Base-by-base conservation (phyloP, 176 grass and related monocot genomes). In the Eragrostis curvula region DNA sequence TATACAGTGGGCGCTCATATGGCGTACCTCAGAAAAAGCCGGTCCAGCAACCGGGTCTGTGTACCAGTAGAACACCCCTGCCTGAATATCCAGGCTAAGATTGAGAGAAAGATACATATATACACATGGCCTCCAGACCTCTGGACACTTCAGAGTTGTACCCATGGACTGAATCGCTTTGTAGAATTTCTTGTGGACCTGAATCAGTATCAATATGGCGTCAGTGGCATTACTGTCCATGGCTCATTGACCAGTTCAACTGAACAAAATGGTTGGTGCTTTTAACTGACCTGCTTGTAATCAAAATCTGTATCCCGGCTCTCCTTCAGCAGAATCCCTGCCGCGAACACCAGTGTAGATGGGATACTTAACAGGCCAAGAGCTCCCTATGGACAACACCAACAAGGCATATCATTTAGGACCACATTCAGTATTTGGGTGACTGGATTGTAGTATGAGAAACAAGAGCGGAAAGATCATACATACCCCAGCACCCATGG, bases 1-100 rank as follows among this genome's bases (percentile, higher is more conserved):
- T 36, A 36, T 36, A 36, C 32, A 36, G 32, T 36, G 4, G 4
- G 2, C 32, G 32, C 32, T 18, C 20, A 5, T 0, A 17, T 9
- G 20, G 18, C 6, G 53, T 75, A 98, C 93, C 96, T 98, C 91
- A 30, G 96, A 98, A 79, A 98, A 95, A 16, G 59, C 71, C 25
- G 89, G 90, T 58, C 93, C 96, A 41, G 29, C 67, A 21, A 66
- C 81, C 69, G 45, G 45, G 48, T 95, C 88, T 12, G 90, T 93
- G 69, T 91, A 90, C 96, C 96, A 98, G 27, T 95, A 98, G 76
- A 98, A 98, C 96, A 98, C 93, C 56, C 96, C 96, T 75, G 84
- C 92, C 53, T 94, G 91, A 73, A 98, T 88, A 87, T 95, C 88
- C 52, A 98, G 72, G 81, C 89, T 95, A 75, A 98, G 46, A 71